Base-by-base conservation (phyloP, 768 basidiomycete genomes). In the Royoungia palumana region DNA sequence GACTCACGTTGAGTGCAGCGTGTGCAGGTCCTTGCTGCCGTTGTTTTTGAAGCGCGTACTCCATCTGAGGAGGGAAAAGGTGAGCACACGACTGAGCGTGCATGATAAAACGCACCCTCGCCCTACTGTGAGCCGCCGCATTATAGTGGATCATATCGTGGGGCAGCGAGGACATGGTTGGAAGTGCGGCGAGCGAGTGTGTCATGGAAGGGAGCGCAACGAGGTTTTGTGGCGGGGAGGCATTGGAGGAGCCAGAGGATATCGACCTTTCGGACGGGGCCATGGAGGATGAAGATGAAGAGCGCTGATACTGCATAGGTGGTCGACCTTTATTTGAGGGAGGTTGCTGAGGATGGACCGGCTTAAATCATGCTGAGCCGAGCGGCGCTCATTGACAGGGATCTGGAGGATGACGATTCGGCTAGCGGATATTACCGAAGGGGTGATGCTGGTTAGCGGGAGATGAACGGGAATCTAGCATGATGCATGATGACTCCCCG, bases 351-450 rank as follows among this genome's bases (percentile, higher is more conserved):
- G 47, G 30, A 12, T 30, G 35, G 16, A 44, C 38, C 37, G 49
- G 40, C 42, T 67, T 67, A 67, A 49, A 69, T 67, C 55, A 35
- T 54, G 41, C 57, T 47, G 47, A 46, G 34, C 25, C 59, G 63
- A 56, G 57, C 54, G 56, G 60, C 58, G 58, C 51, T 55, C 22
- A 28, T 37, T 44, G 50, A 51, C 47, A 58, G 54, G 53, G 45
- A 57, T 52, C 53, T 54, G 51, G 40, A 36, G 45, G 62, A 58
- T 57, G 60, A 58, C 52, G 59, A 51, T 56, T 51, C 40, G 38
- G 50, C 25, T 51, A 34, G 46, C 66, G 66, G 66, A 68, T 60
- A 68, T 68, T 68, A 68, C 64, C 66, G 66, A 70, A 47, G 55
- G 51, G 59, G 59, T 64, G 58, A 58, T 67, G 66, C 47, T 50